Evolutionary conservation across 2,329 filamentous ascomycete genomes (phyloP).

Genomic region (Coniochaeta sp.): DNA sequence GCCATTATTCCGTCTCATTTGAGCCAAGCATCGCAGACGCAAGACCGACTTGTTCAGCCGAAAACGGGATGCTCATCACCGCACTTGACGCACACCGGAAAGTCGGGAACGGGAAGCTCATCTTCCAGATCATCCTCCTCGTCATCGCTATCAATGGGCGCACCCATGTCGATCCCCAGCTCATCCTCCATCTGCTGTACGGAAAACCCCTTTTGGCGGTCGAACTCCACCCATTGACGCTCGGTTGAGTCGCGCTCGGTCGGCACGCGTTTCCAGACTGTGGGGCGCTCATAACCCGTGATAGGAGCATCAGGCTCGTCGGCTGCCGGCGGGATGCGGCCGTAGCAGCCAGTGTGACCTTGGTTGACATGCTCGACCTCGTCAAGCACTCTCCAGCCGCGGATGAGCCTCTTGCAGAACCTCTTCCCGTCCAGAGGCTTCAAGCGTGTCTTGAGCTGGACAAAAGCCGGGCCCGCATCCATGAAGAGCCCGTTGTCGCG

Average conservation of each 20-base stretch:
- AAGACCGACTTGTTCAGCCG: background rate
- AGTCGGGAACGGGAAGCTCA: background rate
- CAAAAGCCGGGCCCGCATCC: constrained; percentile 33
- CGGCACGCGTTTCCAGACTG: constrained; percentile 44
- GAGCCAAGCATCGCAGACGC: background rate
- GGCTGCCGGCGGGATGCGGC: constrained; percentile 31
- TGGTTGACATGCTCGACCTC: constrained; percentile 13
- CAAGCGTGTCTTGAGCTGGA: constrained; percentile 31
- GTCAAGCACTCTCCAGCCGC: constrained; percentile 28
- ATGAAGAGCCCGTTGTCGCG: constrained; percentile 46
- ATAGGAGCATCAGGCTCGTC: constrained; percentile 32
- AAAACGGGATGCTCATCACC: constrained; percentile 7
- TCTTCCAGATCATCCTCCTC: constrained; percentile 1
- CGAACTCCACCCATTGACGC: constrained; percentile 42
- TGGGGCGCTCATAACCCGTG: constrained; percentile 26
- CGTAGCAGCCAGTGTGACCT: constrained; percentile 12
- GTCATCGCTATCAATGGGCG: constrained; percentile 5
- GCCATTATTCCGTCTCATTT: background rate
- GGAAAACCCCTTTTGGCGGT: constrained; percentile 11
- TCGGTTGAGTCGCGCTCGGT: constrained; percentile 27
- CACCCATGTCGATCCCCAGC: constrained; percentile 1
- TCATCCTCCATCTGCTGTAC: background rate
- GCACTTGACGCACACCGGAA: constrained; percentile 11
- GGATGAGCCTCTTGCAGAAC: constrained; percentile 36
- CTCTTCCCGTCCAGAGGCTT: constrained; percentile 28